These are phyloP conservation scores for Tricholoma sp. DNA, from an alignment of 768 basidiomycete genomes.

Conservation along the genomic window DNA sequence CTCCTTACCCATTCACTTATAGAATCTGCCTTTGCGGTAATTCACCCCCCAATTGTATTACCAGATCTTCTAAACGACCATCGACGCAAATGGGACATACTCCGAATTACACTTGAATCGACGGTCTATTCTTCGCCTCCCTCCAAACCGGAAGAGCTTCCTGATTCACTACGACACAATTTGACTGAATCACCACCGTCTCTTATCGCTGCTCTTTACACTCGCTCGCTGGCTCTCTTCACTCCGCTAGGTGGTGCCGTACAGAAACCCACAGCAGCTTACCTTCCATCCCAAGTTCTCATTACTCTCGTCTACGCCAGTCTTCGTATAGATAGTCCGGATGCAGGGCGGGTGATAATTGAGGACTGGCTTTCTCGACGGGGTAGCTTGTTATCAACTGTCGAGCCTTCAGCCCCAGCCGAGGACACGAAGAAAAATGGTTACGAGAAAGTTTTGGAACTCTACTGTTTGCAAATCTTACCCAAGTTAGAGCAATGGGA, in stretches of 20 bases:
- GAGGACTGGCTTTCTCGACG: constrained; percentile 77
- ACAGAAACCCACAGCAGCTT: constrained; percentile 41
- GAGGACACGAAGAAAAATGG: constrained; percentile 39
- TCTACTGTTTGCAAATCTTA: constrained; percentile 70
- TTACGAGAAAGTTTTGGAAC: constrained; percentile 70
- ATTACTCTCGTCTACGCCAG: constrained; percentile 66
- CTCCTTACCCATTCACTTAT: constrained; percentile 61
- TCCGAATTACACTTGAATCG: constrained; percentile 77
- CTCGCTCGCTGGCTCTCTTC: constrained; percentile 64
- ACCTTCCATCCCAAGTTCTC: constrained; percentile 65
- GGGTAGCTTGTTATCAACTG: constrained; percentile 27
- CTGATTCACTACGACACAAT: constrained; percentile 45
- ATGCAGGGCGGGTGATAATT: constrained; percentile 56
- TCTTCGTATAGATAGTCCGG: constrained; percentile 58
- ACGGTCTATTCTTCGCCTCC: constrained; percentile 63
- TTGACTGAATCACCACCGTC: constrained; percentile 55
- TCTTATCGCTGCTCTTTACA: constrained; percentile 50
- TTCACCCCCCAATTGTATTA: constrained; percentile 35
- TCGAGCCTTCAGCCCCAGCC: neutral
- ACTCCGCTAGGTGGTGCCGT: constrained; percentile 40
- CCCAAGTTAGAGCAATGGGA: constrained; percentile 76
- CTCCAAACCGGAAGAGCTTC: constrained; percentile 36
- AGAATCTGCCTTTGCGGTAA: constrained; percentile 59
- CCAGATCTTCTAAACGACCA: constrained; percentile 43
- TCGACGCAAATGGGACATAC: constrained; percentile 83